Base-by-base conservation (phyloP, 768 basidiomycete genomes). In the Chlorophyllum brunneum region DNA sequence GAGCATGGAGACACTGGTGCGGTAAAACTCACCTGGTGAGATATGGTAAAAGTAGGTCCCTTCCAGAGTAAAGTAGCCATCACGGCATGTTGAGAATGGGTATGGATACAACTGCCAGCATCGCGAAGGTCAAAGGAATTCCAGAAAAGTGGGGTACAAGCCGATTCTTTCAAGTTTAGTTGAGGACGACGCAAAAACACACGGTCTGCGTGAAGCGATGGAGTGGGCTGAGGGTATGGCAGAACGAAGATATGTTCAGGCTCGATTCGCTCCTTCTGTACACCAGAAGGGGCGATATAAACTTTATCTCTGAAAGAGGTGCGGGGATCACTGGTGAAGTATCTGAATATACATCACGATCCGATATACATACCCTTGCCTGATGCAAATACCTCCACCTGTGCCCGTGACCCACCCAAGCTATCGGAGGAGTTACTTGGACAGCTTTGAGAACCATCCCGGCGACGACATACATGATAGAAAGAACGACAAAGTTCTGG, bases 321-420 rank as follows among this genome's bases (percentile, higher is more conserved):
- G n/a, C 20, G 48, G 15, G 30, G 6, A 15, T 36, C 34, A 36
- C 15, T 36, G 34, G 16, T n/a, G 34, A 36, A n/a, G 15, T 36
- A 11, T 2, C 34, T 16, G 16, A 5, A 6, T 36, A 11, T 15
- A n/a, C 13, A 13, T 15, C 16, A 13, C 7, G 30, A 36, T 15
- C 36, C 40, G n/a, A n/a, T n/a, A 13, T 8, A 63, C 81, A 11
- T 55, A 87, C 88, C 77, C 83, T 37, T 74, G 65, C 16, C 87
- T 79, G 55, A 92, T 91, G 55, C 81, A 83, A 54, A 90, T 89
- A 0, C 88, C 88, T 22, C 83, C 83, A 5, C 91, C 92, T 2
- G 92, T 94, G 13, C 92, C 92, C 2, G 92, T 94, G 1, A 94
- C 92, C 92, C 92, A 94, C 11, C 92, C 92, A 18, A 94, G 78